These are phyloP conservation scores for Suillus sp. DNA, from an alignment of 768 basidiomycete species.

Conservation along the genomic window DNA sequence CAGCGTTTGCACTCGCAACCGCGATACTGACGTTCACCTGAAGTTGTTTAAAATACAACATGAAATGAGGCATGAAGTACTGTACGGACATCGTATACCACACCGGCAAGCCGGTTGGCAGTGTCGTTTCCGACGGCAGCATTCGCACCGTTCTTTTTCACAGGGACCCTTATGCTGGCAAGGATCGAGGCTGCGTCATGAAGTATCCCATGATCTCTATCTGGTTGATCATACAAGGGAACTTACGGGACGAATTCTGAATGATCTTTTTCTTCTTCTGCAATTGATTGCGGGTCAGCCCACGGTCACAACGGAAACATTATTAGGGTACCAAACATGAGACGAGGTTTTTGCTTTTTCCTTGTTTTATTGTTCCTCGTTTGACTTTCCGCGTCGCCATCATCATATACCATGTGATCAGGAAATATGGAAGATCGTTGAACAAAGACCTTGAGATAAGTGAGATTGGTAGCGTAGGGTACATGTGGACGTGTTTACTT, in stretches of 20 bases:
- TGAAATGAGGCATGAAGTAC: neutral
- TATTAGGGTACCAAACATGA: slow-evolving; percentile 20
- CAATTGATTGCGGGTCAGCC: neutral
- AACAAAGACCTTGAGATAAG: slow-evolving; percentile 20
- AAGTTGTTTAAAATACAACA: slow-evolving; percentile 19
- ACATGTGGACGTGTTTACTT: slow-evolving; percentile 35
- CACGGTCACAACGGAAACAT: neutral
- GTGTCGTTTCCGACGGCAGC: slow-evolving; percentile 39
- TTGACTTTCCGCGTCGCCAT: slow-evolving; percentile 2
- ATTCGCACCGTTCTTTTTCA: slow-evolving; percentile 40
- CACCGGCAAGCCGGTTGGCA: slow-evolving; percentile 56
- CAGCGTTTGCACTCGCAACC: slow-evolving; percentile 45
- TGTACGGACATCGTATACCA: slow-evolving; percentile 39
- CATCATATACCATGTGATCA: slow-evolving; percentile 23
- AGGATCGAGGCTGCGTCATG: slow-evolving; percentile 32
- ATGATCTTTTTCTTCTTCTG: slow-evolving; percentile 16
- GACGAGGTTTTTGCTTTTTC: slow-evolving; percentile 2
- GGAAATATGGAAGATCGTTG: slow-evolving; percentile 24
- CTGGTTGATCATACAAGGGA: neutral
- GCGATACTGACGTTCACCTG: slow-evolving; percentile 44
- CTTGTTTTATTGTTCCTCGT: slow-evolving; percentile 8
- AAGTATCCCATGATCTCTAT: neutral
- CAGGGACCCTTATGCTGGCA: slow-evolving; percentile 55
- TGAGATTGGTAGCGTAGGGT: neutral
- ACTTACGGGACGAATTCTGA: slow-evolving; percentile 17